phyloP scores from a whole-genome alignment of 805 yeast species.

The Wickerhamiella musiphila region DNA sequence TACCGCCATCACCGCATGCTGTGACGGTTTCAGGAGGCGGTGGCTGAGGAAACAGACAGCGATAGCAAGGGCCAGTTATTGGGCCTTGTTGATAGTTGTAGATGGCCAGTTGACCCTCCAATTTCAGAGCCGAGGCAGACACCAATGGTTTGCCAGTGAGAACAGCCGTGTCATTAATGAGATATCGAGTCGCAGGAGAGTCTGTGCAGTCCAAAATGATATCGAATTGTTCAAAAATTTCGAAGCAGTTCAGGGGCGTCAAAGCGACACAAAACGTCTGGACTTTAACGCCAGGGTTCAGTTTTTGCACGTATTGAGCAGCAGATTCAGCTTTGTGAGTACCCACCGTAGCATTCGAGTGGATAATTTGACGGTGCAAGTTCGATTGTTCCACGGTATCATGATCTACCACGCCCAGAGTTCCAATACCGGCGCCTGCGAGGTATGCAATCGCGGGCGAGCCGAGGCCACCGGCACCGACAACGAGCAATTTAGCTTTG shows the following conservation, averaged over 20 bases:
- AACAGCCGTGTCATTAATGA: conserved; percentile 73
- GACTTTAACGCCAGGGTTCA: conserved; percentile 56
- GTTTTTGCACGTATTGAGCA: conserved; percentile 26
- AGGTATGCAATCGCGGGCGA: conserved; percentile 78
- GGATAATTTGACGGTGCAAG: conserved; percentile 78
- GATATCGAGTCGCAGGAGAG: conserved; percentile 71
- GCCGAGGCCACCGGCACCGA: conserved; percentile 97
- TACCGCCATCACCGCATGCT: conserved; percentile 86
- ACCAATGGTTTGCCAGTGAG: conserved; percentile 51
- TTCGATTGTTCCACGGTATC: conserved; percentile 76
- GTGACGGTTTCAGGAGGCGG: conserved; percentile 73
- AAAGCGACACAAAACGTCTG: conserved; percentile 24
- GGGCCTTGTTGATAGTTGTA: conserved; percentile 52
- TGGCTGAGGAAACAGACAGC: conserved; percentile 84
- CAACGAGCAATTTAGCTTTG: conserved; percentile 43
- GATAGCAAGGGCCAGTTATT: conserved; percentile 69
- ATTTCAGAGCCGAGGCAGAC: conserved; percentile 79
- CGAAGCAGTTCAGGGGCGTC: conserved; percentile 40
- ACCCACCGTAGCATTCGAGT: conserved; percentile 50
- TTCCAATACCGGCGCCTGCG: conserved; percentile 71
- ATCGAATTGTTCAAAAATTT: conserved; percentile 48
- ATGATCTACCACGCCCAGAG: conserved; percentile 70
- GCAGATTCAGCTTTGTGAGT: conserved; percentile 70
- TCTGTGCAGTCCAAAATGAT: conserved; percentile 86
- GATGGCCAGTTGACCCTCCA: conserved; percentile 80